phyloP scores from a whole-genome alignment of 169 alveolate genomes.

The Plasmodium cynomolgi region DNA sequence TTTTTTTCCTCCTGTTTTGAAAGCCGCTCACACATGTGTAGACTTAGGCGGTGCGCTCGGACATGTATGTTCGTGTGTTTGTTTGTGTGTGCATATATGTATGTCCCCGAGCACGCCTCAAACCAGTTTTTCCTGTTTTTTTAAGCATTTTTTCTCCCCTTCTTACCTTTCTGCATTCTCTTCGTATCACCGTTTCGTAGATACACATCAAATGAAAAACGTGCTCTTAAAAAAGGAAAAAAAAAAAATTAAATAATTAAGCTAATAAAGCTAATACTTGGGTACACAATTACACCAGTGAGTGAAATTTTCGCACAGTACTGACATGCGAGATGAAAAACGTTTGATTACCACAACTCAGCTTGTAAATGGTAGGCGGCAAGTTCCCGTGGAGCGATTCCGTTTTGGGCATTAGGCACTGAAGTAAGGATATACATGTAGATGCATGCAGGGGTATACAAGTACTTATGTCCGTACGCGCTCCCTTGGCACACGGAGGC shows the following conservation, averaged over 20 bases:
- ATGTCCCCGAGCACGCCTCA: background rate
- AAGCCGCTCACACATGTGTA: background rate
- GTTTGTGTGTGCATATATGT: background rate
- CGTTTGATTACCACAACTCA: constrained; percentile 44
- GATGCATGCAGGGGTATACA: background rate
- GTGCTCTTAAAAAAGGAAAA: constrained; percentile 34
- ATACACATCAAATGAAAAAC: constrained; percentile 70
- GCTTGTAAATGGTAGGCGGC: constrained; percentile 61
- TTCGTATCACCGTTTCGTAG: constrained; percentile 61
- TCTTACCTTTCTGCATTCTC: constrained; percentile 72
- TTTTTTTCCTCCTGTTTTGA: background rate
- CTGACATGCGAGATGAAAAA: background rate
- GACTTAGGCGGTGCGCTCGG: background rate
- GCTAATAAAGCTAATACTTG: background rate
- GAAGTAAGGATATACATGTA: background rate
- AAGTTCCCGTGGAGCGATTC: constrained; percentile 69
- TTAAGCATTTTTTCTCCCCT: background rate
- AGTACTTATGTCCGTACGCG: background rate
- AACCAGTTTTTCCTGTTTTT: background rate
- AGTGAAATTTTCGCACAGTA: background rate
- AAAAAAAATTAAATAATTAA: constrained; percentile 1
- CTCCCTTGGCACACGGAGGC: background rate
- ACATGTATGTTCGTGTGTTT: constrained; percentile 7
- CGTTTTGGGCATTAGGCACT: constrained; percentile 72
- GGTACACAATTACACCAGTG: background rate